Base-by-base conservation (phyloP, 202 grass and related monocot genomes). In the Setaria viridis region DNA sequence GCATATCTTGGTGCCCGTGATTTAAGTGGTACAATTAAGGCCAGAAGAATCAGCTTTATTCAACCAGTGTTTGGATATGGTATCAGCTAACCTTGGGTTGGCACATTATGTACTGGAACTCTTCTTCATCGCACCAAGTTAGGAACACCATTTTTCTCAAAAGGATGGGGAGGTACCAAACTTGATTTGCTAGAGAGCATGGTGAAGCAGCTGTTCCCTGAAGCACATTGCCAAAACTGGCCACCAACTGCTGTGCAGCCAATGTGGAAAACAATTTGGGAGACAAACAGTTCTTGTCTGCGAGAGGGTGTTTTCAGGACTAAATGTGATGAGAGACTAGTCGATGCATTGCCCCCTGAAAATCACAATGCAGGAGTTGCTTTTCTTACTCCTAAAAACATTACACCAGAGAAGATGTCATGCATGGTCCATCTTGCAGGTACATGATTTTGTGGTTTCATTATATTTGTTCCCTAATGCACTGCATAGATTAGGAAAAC, bases 371-470 rank as follows among this genome's bases (percentile, higher is more conserved):
- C 91, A 62, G 96, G 93, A 88, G 93, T 99, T 88, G 93, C 96
- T 81, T 96, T 96, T 77, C 91, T 99, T 58, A 88, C 86, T 6
- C 93, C 93, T 41, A 99, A 96, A 84, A 78, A 60, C 78, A 76
- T 96, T 56, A 80, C 87, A 77, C 89, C 90, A 43, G 89, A 96
- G 76, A 95, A 96, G 55, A 99, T 93, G 91, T 76, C 93, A 37
- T 99, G 96, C 14, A 93, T 99, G 42, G 85, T 99, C 77, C 96
- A 96, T 91, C 87, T 99, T 70, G 96, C 96, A 99, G 93, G 93
- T 99, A 90, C 25, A 43, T 21, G 17, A 85, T 45, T 71, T 90
- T 77, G 9, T 72, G 79, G 20, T 72, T 29, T 39, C 15, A 53
- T 34, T 34, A 41, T 77, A 48, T 77, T 33, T 59, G 33, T 76